Evolutionary conservation across 2,329 filamentous ascomycete species (phyloP).

Genomic region (Chaetomium sp.): DNA sequence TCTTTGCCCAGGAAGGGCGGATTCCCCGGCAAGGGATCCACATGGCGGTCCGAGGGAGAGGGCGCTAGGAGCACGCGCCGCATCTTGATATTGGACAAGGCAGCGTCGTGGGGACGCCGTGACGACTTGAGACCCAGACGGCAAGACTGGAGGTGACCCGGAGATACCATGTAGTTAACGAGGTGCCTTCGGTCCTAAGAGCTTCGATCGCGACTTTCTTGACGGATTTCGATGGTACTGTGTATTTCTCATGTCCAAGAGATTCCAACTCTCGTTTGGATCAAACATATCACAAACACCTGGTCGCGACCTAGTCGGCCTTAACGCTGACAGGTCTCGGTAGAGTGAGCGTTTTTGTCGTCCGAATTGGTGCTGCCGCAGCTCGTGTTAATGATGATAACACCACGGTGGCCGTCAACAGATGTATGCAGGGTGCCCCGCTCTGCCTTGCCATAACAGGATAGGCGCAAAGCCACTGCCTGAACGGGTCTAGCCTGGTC

Average conservation of each 20-base stretch:
- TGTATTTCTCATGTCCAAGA: not conserved
- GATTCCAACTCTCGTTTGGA: not conserved
- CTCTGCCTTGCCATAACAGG: constrained; percentile 15
- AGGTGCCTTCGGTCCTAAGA: not conserved
- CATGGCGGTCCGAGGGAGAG: constrained; percentile 7
- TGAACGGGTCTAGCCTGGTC: constrained; percentile 20
- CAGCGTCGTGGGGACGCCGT: not conserved
- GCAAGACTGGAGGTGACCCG: not conserved
- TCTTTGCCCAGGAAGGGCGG: constrained; percentile 3
- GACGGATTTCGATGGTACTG: not conserved
- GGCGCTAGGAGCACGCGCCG: constrained; percentile 16
- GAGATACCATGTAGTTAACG: too few relatives aligned
- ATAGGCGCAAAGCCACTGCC: constrained; percentile 18
- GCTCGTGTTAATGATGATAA: constrained; percentile 20
- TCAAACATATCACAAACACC: not conserved
- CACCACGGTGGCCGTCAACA: constrained; percentile 15
- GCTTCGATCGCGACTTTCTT: not conserved
- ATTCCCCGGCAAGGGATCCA: constrained; percentile 3
- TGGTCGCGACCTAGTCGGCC: not conserved
- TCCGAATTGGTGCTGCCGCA: constrained; percentile 26
- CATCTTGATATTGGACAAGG: constrained; percentile 3
- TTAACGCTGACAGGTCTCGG: not conserved
- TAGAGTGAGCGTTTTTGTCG: constrained; percentile 14
- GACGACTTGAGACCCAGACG: not conserved
- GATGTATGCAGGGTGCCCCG: constrained; percentile 8